phyloP scores from a whole-genome alignment of 495 filamentous ascomycete species.

The Friedmanniomyces endolithicus region DNA sequence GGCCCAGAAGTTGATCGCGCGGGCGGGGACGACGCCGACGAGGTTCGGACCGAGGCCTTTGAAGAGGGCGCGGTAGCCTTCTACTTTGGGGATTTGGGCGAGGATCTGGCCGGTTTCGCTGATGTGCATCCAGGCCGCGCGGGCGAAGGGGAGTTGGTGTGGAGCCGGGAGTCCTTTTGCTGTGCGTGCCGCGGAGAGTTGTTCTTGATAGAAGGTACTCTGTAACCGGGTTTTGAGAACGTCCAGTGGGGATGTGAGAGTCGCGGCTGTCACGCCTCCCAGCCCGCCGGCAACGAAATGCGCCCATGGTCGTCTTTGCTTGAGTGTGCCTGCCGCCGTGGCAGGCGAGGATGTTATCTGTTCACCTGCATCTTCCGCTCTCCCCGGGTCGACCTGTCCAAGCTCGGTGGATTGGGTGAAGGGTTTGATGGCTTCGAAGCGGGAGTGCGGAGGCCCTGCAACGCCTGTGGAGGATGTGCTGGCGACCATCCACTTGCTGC shows the following conservation, averaged over 20 bases:
- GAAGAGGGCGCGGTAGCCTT: slow-evolving; percentile 77
- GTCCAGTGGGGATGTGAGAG: slow-evolving; percentile 78
- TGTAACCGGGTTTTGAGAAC: slow-evolving; percentile 84
- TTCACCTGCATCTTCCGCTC: slow-evolving; percentile 24
- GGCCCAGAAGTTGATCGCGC: slow-evolving; percentile 77
- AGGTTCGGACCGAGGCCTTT: slow-evolving; percentile 82
- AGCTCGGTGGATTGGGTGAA: slow-evolving; percentile 49
- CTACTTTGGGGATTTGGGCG: slow-evolving; percentile 56
- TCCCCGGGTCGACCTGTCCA: slow-evolving; percentile 42
- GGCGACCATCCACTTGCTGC: not conserved
- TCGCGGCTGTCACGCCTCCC: slow-evolving; percentile 77
- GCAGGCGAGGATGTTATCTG: slow-evolving; percentile 28
- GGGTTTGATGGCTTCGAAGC: slow-evolving; percentile 2
- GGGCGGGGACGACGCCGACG: slow-evolving; percentile 73
- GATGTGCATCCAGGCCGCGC: slow-evolving; percentile 47
- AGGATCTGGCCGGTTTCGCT: slow-evolving; percentile 74
- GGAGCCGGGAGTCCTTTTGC: slow-evolving; percentile 37
- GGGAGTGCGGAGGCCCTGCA: not conserved
- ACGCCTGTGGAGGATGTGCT: not conserved
- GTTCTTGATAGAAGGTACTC: slow-evolving; percentile 78
- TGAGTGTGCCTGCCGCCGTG: slow-evolving; percentile 36
- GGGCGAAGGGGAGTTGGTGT: slow-evolving; percentile 35
- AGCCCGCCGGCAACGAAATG: slow-evolving; percentile 80
- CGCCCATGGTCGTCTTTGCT: slow-evolving; percentile 58
- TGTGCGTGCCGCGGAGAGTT: slow-evolving; percentile 38